phyloP scores from a whole-genome alignment of 441 rosid species.

The Erysimum cheiri region DNA sequence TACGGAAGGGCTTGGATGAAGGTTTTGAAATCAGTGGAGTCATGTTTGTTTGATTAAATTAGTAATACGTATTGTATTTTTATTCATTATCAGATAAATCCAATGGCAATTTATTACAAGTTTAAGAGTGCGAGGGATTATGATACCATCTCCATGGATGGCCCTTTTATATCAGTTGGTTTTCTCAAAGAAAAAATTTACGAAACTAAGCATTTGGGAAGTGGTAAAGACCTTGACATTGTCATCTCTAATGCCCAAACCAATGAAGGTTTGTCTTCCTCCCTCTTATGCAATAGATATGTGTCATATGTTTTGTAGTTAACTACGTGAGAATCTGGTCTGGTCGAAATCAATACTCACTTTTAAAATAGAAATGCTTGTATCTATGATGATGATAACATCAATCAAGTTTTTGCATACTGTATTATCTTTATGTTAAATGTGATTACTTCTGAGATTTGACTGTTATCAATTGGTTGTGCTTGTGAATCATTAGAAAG shows the following conservation, averaged over 20 bases:
- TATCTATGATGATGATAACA: conserved; percentile 8
- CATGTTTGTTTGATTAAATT: conserved; percentile 3
- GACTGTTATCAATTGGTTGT: conserved; percentile 4
- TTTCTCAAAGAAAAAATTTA: conserved; percentile 94
- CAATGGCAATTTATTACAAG: conserved; percentile 97
- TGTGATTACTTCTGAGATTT: conserved; percentile 7
- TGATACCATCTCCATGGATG: conserved; percentile 92
- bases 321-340: not conserved
- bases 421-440: not conserved
- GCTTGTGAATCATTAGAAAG: conserved; percentile 8
- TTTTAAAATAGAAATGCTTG: not conserved
- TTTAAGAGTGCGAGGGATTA: conserved; percentile 99
- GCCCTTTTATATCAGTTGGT: conserved; percentile 95
- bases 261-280: conserved; percentile 88
- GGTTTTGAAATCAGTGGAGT: conserved; percentile 20
- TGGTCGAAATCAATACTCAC: not conserved
- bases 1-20: conserved; percentile 8
- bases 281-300: not conserved
- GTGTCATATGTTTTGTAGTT: not conserved
- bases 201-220: conserved; percentile 98
- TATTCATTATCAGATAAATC: conserved; percentile 42
- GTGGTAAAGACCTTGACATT: conserved; percentile 97
- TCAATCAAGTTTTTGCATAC: conserved; percentile 4
- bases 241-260: conserved; percentile 98
- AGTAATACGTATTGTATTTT: conserved; percentile 34